phyloP scores from a whole-genome alignment of 441 rosid species.

The Theobroma grandiflorum region DNA sequence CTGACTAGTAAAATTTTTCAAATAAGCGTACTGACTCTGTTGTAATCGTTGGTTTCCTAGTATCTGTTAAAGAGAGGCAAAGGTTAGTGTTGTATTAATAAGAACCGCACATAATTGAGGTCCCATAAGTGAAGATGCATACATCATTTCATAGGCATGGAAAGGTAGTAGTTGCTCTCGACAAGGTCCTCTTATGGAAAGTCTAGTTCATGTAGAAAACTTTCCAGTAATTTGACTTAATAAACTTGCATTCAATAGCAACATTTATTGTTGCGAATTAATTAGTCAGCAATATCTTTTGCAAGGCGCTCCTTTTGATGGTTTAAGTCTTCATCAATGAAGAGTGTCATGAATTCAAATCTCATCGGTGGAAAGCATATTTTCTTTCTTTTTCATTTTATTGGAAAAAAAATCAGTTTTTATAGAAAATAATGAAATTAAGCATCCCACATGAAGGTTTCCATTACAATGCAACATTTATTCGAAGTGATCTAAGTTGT shows the following conservation, averaged over 20 bases:
- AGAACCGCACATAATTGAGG: neutral
- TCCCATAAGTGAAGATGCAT: neutral
- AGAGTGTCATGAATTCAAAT: neutral
- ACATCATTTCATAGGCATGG: constrained; percentile 2
- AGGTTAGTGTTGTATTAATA: neutral
- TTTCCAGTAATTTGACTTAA: neutral
- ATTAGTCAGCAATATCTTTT: neutral
- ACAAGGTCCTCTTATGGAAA: neutral
- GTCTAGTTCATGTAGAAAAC: neutral
- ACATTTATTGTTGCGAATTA: neutral
- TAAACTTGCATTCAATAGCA: neutral
- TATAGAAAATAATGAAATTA: neutral
- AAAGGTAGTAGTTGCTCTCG: neutral
- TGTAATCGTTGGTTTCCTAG: no score
- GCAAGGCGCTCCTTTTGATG: neutral
- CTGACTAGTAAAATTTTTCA: no score
- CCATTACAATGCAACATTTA: neutral
- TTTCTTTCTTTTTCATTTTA: no score
- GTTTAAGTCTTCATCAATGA: neutral
- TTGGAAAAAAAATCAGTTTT: neutral
- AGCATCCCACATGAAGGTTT: neutral
- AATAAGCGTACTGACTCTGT: no score
- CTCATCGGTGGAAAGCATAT: neutral
- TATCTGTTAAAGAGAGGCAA: neutral
- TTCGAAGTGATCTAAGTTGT: neutral